phyloP scores from a whole-genome alignment of 257 asterid genomes.

The Handroanthus guayacan region DNA sequence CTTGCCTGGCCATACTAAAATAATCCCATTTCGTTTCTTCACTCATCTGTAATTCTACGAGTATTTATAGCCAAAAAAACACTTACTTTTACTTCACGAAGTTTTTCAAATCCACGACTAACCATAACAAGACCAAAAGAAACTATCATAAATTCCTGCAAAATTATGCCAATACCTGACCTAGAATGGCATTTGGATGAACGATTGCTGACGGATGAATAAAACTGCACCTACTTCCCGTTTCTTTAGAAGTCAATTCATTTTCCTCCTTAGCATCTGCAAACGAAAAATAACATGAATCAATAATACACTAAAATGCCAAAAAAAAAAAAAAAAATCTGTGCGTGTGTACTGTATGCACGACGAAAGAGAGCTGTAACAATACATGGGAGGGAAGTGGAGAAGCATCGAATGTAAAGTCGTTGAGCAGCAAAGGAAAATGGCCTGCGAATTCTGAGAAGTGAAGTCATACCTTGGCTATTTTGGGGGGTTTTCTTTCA shows the following conservation, averaged over 20 bases:
- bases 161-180: slow-evolving; percentile 57
- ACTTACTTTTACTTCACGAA: background rate
- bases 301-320: background rate
- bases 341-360: background rate
- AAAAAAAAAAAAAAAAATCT: no score
- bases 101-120: background rate
- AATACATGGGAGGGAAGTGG: slow-evolving; percentile 56
- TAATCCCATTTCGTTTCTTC: slow-evolving; percentile 6
- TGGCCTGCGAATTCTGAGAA: slow-evolving; percentile 44
- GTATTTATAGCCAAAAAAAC: background rate
- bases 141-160: slow-evolving; percentile 9
- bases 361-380: slow-evolving; percentile 15
- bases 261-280: slow-evolving; percentile 60
- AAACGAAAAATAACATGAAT: slow-evolving; percentile 22
- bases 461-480: slow-evolving; percentile 40
- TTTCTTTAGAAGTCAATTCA: slow-evolving; percentile 33
- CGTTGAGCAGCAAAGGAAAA: slow-evolving; percentile 48
- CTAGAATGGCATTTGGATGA: slow-evolving; percentile 70
- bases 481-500: slow-evolving; percentile 1
- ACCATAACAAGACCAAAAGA: background rate
- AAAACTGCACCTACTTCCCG: slow-evolving; percentile 38
- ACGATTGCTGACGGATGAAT: slow-evolving; percentile 78
- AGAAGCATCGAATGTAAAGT: slow-evolving; percentile 44
- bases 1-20: background rate
- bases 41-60: background rate